Conservation (phyloP, 75 land plant genomes). For the Gnetum montanum region DNA sequence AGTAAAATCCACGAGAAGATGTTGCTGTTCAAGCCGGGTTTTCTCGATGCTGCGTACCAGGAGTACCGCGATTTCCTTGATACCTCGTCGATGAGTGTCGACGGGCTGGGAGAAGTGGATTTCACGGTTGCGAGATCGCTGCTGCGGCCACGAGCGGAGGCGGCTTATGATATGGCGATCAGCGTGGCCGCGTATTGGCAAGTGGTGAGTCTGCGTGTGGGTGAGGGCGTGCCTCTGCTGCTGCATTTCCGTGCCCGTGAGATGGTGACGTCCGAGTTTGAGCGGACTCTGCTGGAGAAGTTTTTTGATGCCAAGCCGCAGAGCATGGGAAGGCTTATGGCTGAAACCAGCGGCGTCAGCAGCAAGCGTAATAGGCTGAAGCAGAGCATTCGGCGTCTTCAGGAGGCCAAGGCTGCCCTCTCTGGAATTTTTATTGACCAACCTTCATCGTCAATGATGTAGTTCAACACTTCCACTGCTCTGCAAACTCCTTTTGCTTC, state of each 20-base stretch:
- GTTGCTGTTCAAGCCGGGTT: neutral
- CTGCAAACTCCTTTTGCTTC: too few species aligned
- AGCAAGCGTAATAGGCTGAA: constrained; percentile 16
- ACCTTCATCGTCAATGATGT: too few species aligned
- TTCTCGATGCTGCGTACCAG: too few species aligned
- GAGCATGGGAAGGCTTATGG: constrained; percentile 25
- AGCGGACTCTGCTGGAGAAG: constrained; percentile 13
- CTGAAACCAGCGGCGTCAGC: constrained; percentile 20
- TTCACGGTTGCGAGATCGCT: neutral
- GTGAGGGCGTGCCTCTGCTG: constrained; percentile 20
- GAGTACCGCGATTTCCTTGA: neutral
- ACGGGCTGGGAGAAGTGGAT: neutral
- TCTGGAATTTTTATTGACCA: too few species aligned
- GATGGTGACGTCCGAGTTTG: neutral
- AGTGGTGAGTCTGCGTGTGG: constrained; percentile 17
- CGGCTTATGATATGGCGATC: constrained; percentile 18
- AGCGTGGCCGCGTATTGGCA: constrained; percentile 20
- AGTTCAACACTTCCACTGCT: too few species aligned
- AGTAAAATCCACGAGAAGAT: neutral
- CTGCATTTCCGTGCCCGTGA: constrained; percentile 6
- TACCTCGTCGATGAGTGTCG: too few species aligned
- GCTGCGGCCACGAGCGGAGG: neutral
- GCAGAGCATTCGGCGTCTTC: constrained; percentile 18
- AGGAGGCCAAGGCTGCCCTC: constrained; percentile 28
- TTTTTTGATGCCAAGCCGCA: too few species aligned